Evolutionary conservation across 805 yeast species (phyloP), one percentile per base, ranked within the genome.

Genomic region (Sugiyamaella lignohabitans): DNA sequence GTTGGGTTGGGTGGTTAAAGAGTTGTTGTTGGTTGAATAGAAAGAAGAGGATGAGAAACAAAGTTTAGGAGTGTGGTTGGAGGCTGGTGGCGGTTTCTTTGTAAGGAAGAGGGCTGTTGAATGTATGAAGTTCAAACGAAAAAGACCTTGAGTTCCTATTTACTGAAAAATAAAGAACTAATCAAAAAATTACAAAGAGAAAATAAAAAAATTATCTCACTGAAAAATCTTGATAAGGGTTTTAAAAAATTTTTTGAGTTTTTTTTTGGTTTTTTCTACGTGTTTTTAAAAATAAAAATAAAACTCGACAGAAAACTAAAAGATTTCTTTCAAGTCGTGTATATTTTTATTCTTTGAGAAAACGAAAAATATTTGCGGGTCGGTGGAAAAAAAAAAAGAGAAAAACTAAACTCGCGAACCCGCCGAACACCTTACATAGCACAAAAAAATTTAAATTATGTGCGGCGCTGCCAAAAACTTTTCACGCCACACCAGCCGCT

Each of bases 191-290:
- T n/a, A n/a, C n/a, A n/a, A n/a, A n/a, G n/a, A n/a, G n/a, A n/a
- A n/a, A n/a, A n/a, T n/a, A n/a, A n/a, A n/a, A n/a, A n/a, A n/a
- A n/a, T n/a, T n/a, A n/a, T n/a, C n/a, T n/a, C n/a, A n/a, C n/a
- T n/a, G n/a, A n/a, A n/a, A n/a, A n/a, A 8, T 27, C 14, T 27
- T 27, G 32, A 27, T 27, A 27, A 27, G 14, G 8, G 8, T 27
- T 38, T 23, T 29, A 21, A n/a, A 39, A 17, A 30, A 24, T 40
- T 45, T 20, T 4, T 3, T 11, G 18, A n/a, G 22, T 38, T 40
- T 45, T 40, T 40, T 18, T 37, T 35, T 32, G 17, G 35, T 38
- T 45, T 32, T 37, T 14, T 21, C 24, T 35, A 17, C 43, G 41
- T 22, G 42, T 19, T 19, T 42, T 14, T 34, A 34, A 42, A 34